Evolutionary conservation across 2,329 filamentous ascomycete genomes (phyloP).

Genomic region (Coniochaeta prunicola): DNA sequence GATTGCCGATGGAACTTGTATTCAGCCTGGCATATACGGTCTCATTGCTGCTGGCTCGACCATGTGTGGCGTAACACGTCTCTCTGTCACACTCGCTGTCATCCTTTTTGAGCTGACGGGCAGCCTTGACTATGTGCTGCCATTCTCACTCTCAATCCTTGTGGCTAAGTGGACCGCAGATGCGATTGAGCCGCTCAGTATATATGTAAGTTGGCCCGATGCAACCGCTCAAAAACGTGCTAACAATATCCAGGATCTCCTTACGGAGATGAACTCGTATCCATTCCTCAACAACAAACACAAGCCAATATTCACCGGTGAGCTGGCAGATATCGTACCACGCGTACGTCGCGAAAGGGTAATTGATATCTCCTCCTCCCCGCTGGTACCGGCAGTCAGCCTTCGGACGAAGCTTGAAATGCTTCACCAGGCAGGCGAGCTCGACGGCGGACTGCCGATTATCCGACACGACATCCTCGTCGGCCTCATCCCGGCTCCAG

Average conservation of each 20-base stretch:
- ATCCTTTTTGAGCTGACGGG: slow-evolving; percentile 95
- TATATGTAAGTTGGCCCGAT: slow-evolving; percentile 66
- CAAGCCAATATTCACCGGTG: slow-evolving; percentile 82
- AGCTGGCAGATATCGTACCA: slow-evolving; percentile 80
- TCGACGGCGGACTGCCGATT: slow-evolving; percentile 88
- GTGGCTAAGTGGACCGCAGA: slow-evolving; percentile 99
- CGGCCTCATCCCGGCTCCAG: slow-evolving; percentile 86
- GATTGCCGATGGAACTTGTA: slow-evolving; percentile 68
- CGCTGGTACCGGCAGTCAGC: slow-evolving; percentile 67
- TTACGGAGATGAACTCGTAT: slow-evolving; percentile 96
- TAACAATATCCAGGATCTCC: slow-evolving; percentile 55
- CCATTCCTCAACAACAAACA: slow-evolving; percentile 97
- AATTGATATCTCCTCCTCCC: slow-evolving; percentile 82
- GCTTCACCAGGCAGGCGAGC: slow-evolving; percentile 76
- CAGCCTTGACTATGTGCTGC: slow-evolving; percentile 88
- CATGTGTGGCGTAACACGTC: slow-evolving; percentile 92
- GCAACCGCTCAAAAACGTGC: too few species aligned
- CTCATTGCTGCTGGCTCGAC: slow-evolving; percentile 91
- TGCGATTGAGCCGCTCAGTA: slow-evolving; percentile 86
- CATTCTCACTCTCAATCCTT: slow-evolving; percentile 85
- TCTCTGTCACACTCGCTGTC: slow-evolving; percentile 89
- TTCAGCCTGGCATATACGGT: slow-evolving; percentile 95
- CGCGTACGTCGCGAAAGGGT: slow-evolving; percentile 66
- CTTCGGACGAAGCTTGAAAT: slow-evolving; percentile 76
- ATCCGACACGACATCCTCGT: slow-evolving; percentile 72